These are phyloP conservation scores for Ceratocystis alfenasii DNA, from an alignment of 2,329 filamentous ascomycete species.

Conservation along the genomic window DNA sequence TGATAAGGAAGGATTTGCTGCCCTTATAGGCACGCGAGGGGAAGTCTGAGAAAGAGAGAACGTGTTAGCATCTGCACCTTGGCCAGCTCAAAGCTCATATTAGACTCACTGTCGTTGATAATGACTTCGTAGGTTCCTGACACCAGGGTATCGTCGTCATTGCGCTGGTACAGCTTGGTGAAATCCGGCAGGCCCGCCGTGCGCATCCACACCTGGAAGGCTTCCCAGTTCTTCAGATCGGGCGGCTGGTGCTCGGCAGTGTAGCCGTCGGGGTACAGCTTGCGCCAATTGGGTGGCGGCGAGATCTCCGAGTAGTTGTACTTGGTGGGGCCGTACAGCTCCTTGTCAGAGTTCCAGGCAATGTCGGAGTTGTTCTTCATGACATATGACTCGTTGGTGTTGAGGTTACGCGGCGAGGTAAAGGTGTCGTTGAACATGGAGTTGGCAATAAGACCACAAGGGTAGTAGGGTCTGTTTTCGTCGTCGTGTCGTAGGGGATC, in stretches of 20 bases:
- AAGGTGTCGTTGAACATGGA: conserved; percentile 96
- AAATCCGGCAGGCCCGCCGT: conserved; percentile 88
- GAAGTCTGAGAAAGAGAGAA: conserved; percentile 51
- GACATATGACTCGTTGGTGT: conserved; percentile 46
- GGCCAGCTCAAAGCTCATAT: neutral
- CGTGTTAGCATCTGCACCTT: neutral
- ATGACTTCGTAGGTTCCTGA: conserved; percentile 63
- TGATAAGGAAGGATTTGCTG: conserved; percentile 80
- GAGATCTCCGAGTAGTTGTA: conserved; percentile 55
- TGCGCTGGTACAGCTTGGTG: conserved; percentile 81
- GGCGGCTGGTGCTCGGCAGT: conserved; percentile 53
- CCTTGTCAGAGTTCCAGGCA: conserved; percentile 73
- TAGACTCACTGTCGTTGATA: conserved; percentile 61
- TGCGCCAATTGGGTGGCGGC: conserved; percentile 77
- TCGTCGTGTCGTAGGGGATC: conserved; percentile 53
- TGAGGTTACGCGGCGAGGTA: conserved; percentile 49
- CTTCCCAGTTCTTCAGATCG: conserved; percentile 61
- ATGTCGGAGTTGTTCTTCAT: conserved; percentile 69
- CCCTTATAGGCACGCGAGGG: conserved; percentile 66
- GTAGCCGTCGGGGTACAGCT: conserved; percentile 60
- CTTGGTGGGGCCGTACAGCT: conserved; percentile 59
- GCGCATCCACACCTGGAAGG: conserved; percentile 98
- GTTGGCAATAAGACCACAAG: conserved; percentile 91
- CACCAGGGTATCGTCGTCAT: conserved; percentile 57
- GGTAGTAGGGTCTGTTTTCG: conserved; percentile 63